A percentile compares a stretch with the other conserved stretches of the same genome.
Conservation (phyloP, 805 yeast species). For the Hanseniaspora lindneri region DNA sequence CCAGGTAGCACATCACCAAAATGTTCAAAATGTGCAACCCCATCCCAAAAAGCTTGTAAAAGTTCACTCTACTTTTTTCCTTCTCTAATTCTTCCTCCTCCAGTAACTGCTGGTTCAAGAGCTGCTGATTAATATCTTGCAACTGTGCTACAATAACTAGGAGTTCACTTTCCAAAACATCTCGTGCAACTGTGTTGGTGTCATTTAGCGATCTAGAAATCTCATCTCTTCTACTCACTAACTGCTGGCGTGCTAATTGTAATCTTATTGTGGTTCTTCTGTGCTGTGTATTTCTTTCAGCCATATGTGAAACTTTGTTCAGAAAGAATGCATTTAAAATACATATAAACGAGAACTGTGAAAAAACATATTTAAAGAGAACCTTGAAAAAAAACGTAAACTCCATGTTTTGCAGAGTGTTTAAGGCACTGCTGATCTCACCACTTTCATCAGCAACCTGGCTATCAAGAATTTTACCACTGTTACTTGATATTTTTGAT, state of each 20-base stretch:
- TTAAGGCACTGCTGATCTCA: neutral
- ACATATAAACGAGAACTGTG: constrained; percentile 9
- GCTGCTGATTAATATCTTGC: neutral
- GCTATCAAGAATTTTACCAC: neutral
- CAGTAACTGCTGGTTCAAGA: neutral
- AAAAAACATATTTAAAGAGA: constrained; percentile 7
- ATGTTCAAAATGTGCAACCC: neutral
- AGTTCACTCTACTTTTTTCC: neutral
- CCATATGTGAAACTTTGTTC: constrained; percentile 3
- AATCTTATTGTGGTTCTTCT: constrained; percentile 11
- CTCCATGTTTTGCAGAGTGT: neutral
- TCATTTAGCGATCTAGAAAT: neutral
- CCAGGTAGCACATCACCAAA: neutral
- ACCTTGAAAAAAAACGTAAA: constrained; percentile 2
- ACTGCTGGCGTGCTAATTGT: constrained; percentile 8
- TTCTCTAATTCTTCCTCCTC: neutral
- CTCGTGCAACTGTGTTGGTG: neutral
- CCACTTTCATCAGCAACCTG: neutral
- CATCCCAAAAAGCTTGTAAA: neutral
- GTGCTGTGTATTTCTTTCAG: constrained; percentile 4
- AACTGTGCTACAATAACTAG: neutral
- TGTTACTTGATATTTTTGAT: neutral
- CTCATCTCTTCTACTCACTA: neutral
- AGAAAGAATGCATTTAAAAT: constrained; percentile 10
- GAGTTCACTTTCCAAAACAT: neutral